Evolutionary conservation across 2,329 filamentous ascomycete species (phyloP).

Genomic region (Fusarium tupiense): DNA sequence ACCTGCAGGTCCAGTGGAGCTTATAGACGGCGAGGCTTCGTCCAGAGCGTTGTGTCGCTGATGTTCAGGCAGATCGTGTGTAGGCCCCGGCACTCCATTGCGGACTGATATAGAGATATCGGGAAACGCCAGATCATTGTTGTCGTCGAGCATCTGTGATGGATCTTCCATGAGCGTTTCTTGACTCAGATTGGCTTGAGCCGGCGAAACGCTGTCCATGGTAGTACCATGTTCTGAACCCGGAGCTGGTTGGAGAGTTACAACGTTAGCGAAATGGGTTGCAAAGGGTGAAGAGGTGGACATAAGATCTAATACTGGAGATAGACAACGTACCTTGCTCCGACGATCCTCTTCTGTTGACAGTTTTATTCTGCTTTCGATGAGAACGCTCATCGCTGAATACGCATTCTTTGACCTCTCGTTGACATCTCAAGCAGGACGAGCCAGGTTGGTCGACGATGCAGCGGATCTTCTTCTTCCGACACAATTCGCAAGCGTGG

Average conservation of each 20-base stretch:
- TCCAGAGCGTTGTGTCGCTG: neutral
- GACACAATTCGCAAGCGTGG: constrained; percentile 28
- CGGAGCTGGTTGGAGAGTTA: neutral
- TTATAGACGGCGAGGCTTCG: neutral
- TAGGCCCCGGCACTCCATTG: neutral
- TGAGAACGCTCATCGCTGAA: constrained; percentile 20
- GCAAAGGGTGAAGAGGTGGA: neutral
- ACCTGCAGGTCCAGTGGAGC: neutral
- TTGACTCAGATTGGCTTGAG: neutral
- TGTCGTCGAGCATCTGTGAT: neutral
- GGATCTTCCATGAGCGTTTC: neutral
- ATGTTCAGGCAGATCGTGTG: neutral
- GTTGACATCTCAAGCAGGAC: constrained; percentile 21
- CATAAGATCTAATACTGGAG: neutral
- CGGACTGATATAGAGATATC: neutral
- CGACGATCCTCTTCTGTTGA: neutral
- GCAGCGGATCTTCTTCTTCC: constrained; percentile 29
- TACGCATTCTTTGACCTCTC: constrained; percentile 17
- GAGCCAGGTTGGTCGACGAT: constrained; percentile 11
- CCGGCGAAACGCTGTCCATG: neutral
- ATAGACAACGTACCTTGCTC: neutral
- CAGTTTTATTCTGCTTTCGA: neutral
- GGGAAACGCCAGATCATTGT: neutral
- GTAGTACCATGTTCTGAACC: neutral
- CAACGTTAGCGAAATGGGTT: neutral